phyloP scores from a whole-genome alignment of 169 alveolate species.

The Cryptosporidium ubiquitum region DNA sequence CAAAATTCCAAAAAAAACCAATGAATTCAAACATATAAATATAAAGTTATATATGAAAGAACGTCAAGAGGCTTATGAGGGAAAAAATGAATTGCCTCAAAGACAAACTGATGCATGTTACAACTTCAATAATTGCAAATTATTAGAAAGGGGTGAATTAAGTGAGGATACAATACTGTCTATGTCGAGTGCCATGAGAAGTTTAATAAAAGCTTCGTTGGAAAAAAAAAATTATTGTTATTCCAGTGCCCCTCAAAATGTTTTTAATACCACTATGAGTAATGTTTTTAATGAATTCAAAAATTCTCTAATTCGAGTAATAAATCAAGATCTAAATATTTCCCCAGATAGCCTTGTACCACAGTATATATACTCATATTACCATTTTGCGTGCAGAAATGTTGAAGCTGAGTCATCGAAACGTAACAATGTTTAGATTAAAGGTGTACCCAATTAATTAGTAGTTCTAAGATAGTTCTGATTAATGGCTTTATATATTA shows the following conservation, averaged over 20 bases:
- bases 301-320: neutral
- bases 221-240: neutral
- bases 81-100: neutral
- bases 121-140: neutral
- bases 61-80: neutral
- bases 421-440: neutral
- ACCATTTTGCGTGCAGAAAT: slow-evolving; percentile 19
- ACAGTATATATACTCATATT: slow-evolving; percentile 1
- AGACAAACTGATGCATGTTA: neutral
- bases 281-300: slow-evolving; percentile 10
- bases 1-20: neutral
- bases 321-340: slow-evolving; percentile 1
- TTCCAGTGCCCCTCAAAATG: neutral
- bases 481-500: too few relatives aligned
- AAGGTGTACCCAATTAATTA: neutral
- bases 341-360: neutral
- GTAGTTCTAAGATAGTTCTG: neutral
- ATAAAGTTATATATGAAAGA: neutral
- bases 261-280: neutral
- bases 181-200: neutral
- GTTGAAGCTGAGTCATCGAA: neutral
- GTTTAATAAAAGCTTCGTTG: neutral
- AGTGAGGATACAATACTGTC: slow-evolving; percentile 1
- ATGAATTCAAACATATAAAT: neutral
- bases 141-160: slow-evolving; percentile 9